phyloP scores from a whole-genome alignment of 441 rosid species.

The Rhodomyrtus psidioides region DNA sequence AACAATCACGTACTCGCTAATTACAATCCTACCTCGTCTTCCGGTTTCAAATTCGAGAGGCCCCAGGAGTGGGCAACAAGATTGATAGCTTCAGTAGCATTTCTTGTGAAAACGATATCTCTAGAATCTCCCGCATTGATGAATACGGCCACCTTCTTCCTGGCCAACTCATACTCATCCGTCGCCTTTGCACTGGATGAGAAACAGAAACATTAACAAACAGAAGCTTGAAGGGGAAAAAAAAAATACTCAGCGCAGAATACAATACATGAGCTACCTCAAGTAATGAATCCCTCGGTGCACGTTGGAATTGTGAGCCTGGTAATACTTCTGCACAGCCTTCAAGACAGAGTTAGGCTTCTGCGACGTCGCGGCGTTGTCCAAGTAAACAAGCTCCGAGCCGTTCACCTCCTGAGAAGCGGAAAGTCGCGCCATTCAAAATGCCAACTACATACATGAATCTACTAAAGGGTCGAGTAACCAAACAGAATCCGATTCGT shows the following conservation, averaged over 20 bases:
- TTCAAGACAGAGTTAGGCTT: constrained; percentile 66
- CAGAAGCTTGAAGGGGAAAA: neutral
- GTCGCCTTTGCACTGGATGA: constrained; percentile 78
- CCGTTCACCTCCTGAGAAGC: constrained; percentile 63
- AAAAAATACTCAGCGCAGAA: neutral
- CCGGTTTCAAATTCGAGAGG: constrained; percentile 51
- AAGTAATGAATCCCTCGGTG: constrained; percentile 82
- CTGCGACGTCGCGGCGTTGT: constrained; percentile 94
- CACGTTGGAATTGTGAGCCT: constrained; percentile 73
- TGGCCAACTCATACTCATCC: constrained; percentile 80
- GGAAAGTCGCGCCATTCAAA: neutral
- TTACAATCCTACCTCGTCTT: constrained; percentile 58
- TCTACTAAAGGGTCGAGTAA: neutral
- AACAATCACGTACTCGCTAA: neutral
- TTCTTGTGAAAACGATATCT: constrained; percentile 84
- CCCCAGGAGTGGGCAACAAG: constrained; percentile 89
- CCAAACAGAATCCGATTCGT: neutral
- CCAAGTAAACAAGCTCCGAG: constrained; percentile 75
- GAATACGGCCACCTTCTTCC: constrained; percentile 81
- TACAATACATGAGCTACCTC: constrained; percentile 30
- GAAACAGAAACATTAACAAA: neutral
- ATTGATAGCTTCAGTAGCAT: constrained; percentile 97
- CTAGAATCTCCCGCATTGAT: constrained; percentile 61
- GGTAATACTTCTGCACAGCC: constrained; percentile 63
- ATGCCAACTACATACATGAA: neutral